Conservation (phyloP, 2,329 filamentous ascomycete species). For the Zalaria sp. region DNA sequence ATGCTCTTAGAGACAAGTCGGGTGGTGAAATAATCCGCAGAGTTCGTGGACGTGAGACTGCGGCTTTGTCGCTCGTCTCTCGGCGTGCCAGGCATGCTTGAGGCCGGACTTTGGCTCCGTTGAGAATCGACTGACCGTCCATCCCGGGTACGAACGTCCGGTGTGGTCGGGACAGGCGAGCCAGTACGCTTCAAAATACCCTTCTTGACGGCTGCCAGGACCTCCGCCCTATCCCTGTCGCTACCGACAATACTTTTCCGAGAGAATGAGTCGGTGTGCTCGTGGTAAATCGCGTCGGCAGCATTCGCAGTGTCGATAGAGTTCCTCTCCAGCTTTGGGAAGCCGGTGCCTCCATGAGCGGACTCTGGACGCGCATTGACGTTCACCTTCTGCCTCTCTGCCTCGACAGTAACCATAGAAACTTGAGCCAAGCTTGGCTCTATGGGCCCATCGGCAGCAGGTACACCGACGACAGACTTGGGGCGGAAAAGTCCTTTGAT, state of each 20-base stretch:
- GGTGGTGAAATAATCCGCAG: slow-evolving; percentile 82
- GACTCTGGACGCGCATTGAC: slow-evolving; percentile 58
- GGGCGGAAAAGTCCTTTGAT: slow-evolving; percentile 89
- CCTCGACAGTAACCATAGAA: slow-evolving; percentile 91
- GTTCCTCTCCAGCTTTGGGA: slow-evolving; percentile 72
- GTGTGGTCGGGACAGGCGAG: slow-evolving; percentile 51
- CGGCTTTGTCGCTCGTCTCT: slow-evolving; percentile 55
- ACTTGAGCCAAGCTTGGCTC: slow-evolving; percentile 63
- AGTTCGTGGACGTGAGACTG: slow-evolving; percentile 30
- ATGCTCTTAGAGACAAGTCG: slow-evolving; percentile 70
- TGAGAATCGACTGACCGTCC: slow-evolving; percentile 46
- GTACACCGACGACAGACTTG: slow-evolving; percentile 74
- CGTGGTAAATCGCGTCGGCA: slow-evolving; percentile 18
- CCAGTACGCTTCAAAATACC: slow-evolving; percentile 80
- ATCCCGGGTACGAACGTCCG: slow-evolving; percentile 46
- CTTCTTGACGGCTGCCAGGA: slow-evolving; percentile 83
- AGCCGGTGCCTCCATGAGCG: slow-evolving; percentile 59
- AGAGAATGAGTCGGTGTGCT: slow-evolving; percentile 44
- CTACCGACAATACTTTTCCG: slow-evolving; percentile 85
- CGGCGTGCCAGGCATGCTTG: slow-evolving; percentile 78
- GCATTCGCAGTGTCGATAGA: slow-evolving; percentile 50
- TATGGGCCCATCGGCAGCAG: slow-evolving; percentile 52
- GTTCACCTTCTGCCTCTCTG: slow-evolving; percentile 73
- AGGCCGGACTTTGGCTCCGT: slow-evolving; percentile 64
- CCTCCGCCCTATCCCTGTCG: slow-evolving; percentile 79